Evolutionary conservation across 805 yeast species (phyloP).

Genomic region (Yamadazyma endophytica): DNA sequence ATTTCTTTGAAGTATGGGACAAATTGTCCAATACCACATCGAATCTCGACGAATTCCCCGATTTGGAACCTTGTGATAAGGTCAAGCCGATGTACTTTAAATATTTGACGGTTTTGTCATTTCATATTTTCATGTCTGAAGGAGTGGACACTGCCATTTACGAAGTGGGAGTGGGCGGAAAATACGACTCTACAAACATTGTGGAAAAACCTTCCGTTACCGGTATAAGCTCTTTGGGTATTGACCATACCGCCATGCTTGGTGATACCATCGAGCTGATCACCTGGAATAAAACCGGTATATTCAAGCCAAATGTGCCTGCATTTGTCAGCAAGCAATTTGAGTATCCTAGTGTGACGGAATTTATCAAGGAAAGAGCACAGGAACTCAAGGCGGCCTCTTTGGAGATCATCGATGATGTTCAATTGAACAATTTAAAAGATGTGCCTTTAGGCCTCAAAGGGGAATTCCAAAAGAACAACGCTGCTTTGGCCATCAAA

Average conservation of each 20-base stretch:
- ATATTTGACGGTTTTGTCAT: conserved; percentile 81
- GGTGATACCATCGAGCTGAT: conserved; percentile 86
- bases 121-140: conserved; percentile 84
- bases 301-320: conserved; percentile 63
- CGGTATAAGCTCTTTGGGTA: conserved; percentile 82
- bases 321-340: conserved; percentile 66
- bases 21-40: conserved; percentile 57
- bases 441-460: conserved; percentile 63
- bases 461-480: conserved; percentile 79
- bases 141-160: conserved; percentile 91
- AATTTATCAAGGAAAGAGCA: conserved; percentile 63
- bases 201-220: conserved; percentile 75
- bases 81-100: conserved; percentile 92
- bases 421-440: conserved; percentile 16
- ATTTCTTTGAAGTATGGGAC: conserved; percentile 95
- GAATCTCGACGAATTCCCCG: conserved; percentile 56
- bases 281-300: conserved; percentile 96
- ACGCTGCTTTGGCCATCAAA: conserved; percentile 84
- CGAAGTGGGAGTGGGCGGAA: conserved; percentile 99
- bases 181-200: conserved; percentile 92
- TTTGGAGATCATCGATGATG: conserved; percentile 49
- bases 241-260: conserved; percentile 84
- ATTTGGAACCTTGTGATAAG: conserved; percentile 58
- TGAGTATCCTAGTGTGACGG: conserved; percentile 46
- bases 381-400: conserved; percentile 47